These are phyloP conservation scores for Neurospora hispaniola DNA, from an alignment of 495 filamentous ascomycete species.

Conservation along the genomic window DNA sequence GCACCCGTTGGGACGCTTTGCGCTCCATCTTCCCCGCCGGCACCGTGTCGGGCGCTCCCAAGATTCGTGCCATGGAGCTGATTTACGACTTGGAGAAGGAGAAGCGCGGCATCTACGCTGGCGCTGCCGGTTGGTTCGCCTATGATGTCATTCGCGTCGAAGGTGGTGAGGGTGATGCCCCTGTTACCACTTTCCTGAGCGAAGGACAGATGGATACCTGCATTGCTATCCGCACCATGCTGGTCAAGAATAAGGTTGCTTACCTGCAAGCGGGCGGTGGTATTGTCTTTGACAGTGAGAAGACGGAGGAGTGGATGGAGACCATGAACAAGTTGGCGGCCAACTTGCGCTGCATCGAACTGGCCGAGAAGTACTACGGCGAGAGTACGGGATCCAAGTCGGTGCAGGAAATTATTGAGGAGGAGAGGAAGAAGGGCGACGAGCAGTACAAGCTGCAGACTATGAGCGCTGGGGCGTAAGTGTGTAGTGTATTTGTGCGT, in stretches of 20 bases:
- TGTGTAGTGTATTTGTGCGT: not conserved
- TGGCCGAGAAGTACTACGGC: conserved; percentile 64
- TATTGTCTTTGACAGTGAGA: conserved; percentile 92
- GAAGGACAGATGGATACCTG: conserved; percentile 97
- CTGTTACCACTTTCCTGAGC: conserved; percentile 18
- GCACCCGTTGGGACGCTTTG: conserved; percentile 92
- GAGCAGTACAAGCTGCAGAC: conserved; percentile 18
- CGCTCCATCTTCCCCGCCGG: conserved; percentile 93
- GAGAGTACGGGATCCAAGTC: conserved; percentile 18
- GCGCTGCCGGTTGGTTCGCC: conserved; percentile 91
- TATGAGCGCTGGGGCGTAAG: conserved; percentile 12
- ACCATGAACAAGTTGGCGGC: conserved; percentile 93
- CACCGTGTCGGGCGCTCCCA: conserved; percentile 88
- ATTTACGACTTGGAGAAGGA: conserved; percentile 90
- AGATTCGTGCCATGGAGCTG: conserved; percentile 92
- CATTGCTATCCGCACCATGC: conserved; percentile 95
- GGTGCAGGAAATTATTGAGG: conserved; percentile 26
- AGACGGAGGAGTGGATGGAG: conserved; percentile 90
- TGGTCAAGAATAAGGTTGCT: conserved; percentile 80
- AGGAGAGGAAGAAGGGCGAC: conserved; percentile 25
- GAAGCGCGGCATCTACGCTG: conserved; percentile 90
- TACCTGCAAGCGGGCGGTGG: conserved; percentile 96
- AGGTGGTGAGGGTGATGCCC: conserved; percentile 10
- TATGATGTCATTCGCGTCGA: conserved; percentile 45
- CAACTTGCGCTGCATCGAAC: conserved; percentile 76